phyloP scores from a whole-genome alignment of 352 stramenopile species.

The Globisporangium alternatum region DNA sequence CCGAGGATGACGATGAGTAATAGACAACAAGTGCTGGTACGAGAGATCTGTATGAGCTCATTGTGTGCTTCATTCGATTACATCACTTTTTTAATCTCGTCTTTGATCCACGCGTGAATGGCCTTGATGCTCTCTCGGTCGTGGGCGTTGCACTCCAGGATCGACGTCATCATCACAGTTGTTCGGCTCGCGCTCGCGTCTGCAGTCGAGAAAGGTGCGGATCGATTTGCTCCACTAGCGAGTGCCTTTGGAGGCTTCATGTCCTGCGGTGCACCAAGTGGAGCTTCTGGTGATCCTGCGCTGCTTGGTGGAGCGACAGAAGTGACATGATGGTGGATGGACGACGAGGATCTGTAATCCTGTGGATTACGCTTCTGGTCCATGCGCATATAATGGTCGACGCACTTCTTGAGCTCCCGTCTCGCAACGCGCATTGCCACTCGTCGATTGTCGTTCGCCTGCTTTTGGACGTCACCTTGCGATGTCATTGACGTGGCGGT shows the following conservation, averaged over 20 bases:
- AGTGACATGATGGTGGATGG: background rate
- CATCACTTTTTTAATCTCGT: slow-evolving; percentile 39
- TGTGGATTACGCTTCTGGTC: slow-evolving; percentile 36
- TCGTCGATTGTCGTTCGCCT: slow-evolving; percentile 21
- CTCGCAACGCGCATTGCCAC: slow-evolving; percentile 29
- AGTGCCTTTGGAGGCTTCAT: background rate
- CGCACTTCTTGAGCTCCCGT: slow-evolving; percentile 45
- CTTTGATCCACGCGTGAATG: slow-evolving; percentile 37
- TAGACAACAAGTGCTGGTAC: background rate
- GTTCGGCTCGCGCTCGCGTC: slow-evolving; percentile 23
- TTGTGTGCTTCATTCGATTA: slow-evolving; percentile 9
- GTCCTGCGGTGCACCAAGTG: background rate
- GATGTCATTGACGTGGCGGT: background rate
- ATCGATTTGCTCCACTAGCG: background rate
- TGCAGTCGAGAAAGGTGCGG: background rate
- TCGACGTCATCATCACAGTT: slow-evolving; percentile 36
- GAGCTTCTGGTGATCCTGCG: background rate
- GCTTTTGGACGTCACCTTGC: slow-evolving; percentile 20
- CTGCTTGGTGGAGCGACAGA: background rate
- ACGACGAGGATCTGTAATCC: slow-evolving; percentile 2
- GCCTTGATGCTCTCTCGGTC: slow-evolving; percentile 39
- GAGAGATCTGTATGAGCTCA: background rate
- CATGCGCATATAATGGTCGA: slow-evolving; percentile 47
- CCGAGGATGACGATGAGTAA: slow-evolving; percentile 7
- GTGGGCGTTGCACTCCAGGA: slow-evolving; percentile 45